A percentile compares a stretch with the other conserved stretches of the same genome.
phyloP scores from a whole-genome alignment of 768 basidiomycete genomes.

The Gloeopeniophorella convolvens region DNA sequence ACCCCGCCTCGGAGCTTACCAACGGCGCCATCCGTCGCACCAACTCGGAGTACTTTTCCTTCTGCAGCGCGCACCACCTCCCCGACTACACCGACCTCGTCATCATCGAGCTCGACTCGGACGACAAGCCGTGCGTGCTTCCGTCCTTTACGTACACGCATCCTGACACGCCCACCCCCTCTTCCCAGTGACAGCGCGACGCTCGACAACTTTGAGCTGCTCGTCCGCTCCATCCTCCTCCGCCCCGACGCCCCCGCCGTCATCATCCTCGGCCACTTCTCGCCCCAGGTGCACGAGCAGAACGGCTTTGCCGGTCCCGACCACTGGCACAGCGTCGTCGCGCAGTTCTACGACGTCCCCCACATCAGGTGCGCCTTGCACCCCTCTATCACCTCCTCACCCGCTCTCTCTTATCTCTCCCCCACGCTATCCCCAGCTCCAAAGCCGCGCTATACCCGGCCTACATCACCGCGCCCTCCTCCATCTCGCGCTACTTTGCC shows the following conservation, averaged over 20 bases:
- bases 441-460: conserved; percentile 78
- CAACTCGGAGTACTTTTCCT: conserved; percentile 91
- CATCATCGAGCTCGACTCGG: conserved; percentile 90
- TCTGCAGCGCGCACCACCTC: conserved; percentile 87
- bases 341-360: conserved; percentile 96
- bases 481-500: conserved; percentile 63
- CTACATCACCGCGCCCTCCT: conserved; percentile 69
- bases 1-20: conserved; percentile 95
- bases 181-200: conserved; percentile 53
- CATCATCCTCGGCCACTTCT: conserved; percentile 92
- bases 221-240: conserved; percentile 86
- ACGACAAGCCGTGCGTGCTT: conserved; percentile 72
- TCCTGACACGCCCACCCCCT: not conserved
- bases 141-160: not conserved
- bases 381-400: not conserved
- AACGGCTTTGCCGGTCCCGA: conserved; percentile 89
- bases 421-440: conserved; percentile 36
- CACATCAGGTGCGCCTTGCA: conserved; percentile 56
- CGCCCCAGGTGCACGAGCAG: conserved; percentile 70
- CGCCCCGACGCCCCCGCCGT: conserved; percentile 90
- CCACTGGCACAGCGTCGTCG: conserved; percentile 81
- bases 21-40: conserved; percentile 94
- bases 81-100: conserved; percentile 93
- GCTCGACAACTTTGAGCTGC: conserved; percentile 84
- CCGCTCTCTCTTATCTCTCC: not conserved